Evolutionary conservation across 2,329 filamentous ascomycete genomes (phyloP), one percentile per base, ranked within the genome.

Genomic region (Esteya vermicola): DNA sequence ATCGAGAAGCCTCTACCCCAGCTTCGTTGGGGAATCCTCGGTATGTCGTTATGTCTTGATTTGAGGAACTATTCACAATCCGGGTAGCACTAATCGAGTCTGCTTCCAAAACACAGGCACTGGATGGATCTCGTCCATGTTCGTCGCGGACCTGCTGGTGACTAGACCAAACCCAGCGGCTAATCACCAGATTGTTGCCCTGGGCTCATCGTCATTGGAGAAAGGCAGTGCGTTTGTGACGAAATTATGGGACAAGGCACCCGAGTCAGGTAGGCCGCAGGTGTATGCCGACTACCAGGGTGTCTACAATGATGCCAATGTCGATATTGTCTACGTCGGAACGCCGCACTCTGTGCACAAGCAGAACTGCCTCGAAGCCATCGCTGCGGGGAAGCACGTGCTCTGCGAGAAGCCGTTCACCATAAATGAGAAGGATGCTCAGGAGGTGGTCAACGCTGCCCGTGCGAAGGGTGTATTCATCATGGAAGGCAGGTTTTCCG

Each of bases 321-420:
- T 67, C 19, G 63, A 67, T 41, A 57, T 62, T 18, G 51, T 67
- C 36, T 67, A 67, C 47, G 60, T 67, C 31, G 63, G 61, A 21
- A 64, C 60, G 9, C 63, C 64, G 0, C 61, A 65, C 43, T 54
- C 54, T 16, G 60, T 65, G 36, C 64, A 67, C 48, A 64, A 23
- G 65, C 57, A 18, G 56, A 58, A 0, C 47, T 37, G 4, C 57
- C 67, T 40, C 23, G 38, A 34, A n/a, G 38, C 38, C 13, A 40
- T 81, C 14, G 52, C 57, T 14, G 75, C 75, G 2, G 75, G 76
- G n/a, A 83, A 82, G 55, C 75, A 81, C 51, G 77, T 82, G 8
- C 61, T 82, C 2, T 71, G 70, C 9, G 78, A 82, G 57, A 82
- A 82, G 57, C 78, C 78, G 27, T 63, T 82, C 33, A 75, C 72